Base-by-base conservation (phyloP, 2,329 filamentous ascomycete genomes). In the Plenodomus lindquistii region DNA sequence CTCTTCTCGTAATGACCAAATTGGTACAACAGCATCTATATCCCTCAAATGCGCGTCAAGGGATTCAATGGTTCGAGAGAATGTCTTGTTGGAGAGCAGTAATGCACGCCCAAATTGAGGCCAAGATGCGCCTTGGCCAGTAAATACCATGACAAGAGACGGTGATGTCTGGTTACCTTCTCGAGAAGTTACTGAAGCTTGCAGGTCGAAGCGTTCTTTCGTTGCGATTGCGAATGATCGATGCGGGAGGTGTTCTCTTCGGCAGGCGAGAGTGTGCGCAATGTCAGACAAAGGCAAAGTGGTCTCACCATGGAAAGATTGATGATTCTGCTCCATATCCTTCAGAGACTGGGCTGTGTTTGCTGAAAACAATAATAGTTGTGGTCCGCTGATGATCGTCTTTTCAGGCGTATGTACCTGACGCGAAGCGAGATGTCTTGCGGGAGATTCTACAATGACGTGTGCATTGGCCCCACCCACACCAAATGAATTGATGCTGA, bases 61-160 rank as follows among this genome's bases (percentile, higher is more conserved):
- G 7, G 43, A 51, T 4, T 34, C 17, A 11, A 52, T 46, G 18
- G 16, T 37, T 6, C 15, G n/a, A 13, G 38, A 19, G 43, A 52
- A 56, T 18, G 31, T 16, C 6, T 37, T 21, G 37, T 53, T 31
- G 22, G 24, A 22, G 37, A 20, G 42, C 20, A 50, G n/a, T 11
- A 60, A 37, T 10, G 48, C 39, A 20, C 29, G 34, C 18, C 55
- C 60, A 54, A 65, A 59, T 13, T 24, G 37, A 6, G 49, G 21
- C 61, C 60, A 66, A 13, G 59, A 54, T 1, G 62, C 62, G 15
- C 62, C 63, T 42, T 65, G 63, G 0, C 63, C 63, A 6, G 62
- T 66, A 39, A 63, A 66, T 9, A 63, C 54, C 22, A 63, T 52
- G 24, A 46, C 40, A 2, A 58, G 19, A 19, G n/a, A 40, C 4